Evolutionary conservation across 805 yeast genomes (phyloP).

Genomic region (Wickerhamomyces canadensis): DNA sequence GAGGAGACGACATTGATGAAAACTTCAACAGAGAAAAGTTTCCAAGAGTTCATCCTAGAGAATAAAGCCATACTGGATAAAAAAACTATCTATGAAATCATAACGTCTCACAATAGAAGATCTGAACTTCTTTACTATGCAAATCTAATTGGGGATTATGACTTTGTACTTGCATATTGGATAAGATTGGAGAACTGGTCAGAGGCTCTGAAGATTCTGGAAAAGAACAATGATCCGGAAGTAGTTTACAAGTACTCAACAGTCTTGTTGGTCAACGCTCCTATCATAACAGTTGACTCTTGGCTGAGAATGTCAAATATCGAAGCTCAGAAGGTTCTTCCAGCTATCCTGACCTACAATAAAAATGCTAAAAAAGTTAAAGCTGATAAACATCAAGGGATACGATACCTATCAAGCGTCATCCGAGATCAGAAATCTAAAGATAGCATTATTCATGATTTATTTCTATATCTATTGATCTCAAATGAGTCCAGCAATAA

Average conservation of each 20-base stretch:
- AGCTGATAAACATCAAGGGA: constrained; percentile 52
- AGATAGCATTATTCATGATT: constrained; percentile 56
- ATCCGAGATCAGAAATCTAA: constrained; percentile 38
- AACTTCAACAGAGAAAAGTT: constrained; percentile 25
- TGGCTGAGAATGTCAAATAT: constrained; percentile 63
- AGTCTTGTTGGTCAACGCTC: constrained; percentile 59
- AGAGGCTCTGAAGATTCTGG: constrained; percentile 57
- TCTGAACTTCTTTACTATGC: constrained; percentile 65
- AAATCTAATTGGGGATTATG: constrained; percentile 58
- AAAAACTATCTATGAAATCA: constrained; percentile 65
- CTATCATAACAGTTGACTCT: constrained; percentile 64
- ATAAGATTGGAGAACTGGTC: constrained; percentile 67
- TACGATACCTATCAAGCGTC: constrained; percentile 56
- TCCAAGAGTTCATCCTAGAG: constrained; percentile 43
- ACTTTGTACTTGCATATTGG: constrained; percentile 64
- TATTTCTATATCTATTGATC: constrained; percentile 63
- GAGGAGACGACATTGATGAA: constrained; percentile 22
- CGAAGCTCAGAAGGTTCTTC: constrained; percentile 61
- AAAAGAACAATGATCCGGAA: constrained; percentile 39
- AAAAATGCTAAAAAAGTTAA: constrained; percentile 37
- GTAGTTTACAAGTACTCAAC: constrained; percentile 65
- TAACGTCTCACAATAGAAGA: constrained; percentile 59
- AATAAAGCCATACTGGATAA: constrained; percentile 52
- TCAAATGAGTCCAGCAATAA: constrained; percentile 26
- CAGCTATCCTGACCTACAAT: constrained; percentile 70